phyloP scores from a whole-genome alignment of 148 eudicot species.

The Silene latifolia region DNA sequence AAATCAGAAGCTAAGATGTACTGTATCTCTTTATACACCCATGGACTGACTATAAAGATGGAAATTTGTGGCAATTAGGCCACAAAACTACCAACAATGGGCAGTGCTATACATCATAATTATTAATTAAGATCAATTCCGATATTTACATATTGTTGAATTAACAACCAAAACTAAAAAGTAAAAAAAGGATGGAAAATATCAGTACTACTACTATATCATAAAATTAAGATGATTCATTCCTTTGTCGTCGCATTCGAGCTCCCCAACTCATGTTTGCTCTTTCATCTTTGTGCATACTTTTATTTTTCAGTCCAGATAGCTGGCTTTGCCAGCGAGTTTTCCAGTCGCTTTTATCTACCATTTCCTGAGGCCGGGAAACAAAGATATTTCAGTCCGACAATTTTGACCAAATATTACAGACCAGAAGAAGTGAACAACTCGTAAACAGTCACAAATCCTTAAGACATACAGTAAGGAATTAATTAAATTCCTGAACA shows the following conservation, averaged over 20 bases:
- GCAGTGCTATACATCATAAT: not conserved
- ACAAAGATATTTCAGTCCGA: not conserved
- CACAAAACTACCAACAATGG: not conserved
- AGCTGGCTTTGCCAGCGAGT: conserved; percentile 72
- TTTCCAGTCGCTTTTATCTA: conserved; percentile 69
- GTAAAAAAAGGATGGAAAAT: not conserved
- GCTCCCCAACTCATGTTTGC: conserved; percentile 77
- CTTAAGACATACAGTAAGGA: too few relatives aligned
- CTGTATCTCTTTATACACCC: not conserved
- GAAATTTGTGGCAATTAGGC: not conserved
- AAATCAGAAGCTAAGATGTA: too few relatives aligned
- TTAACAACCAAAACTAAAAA: not conserved
- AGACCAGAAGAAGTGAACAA: not conserved
- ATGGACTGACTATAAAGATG: not conserved
- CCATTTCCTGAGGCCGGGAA: conserved; percentile 35
- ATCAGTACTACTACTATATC: too few relatives aligned
- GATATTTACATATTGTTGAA: not conserved
- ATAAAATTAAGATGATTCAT: conserved; percentile 29
- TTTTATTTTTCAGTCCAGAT: conserved; percentile 67
- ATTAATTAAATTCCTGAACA: too few relatives aligned
- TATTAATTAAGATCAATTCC: not conserved
- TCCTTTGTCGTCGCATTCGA: conserved; percentile 62
- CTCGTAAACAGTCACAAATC: too few relatives aligned
- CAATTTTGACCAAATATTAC: not conserved
- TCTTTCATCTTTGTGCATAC: conserved; percentile 45